Conservation (phyloP, 2,329 filamentous ascomycete species). For the Ceratocystis cacaofunesta region DNA sequence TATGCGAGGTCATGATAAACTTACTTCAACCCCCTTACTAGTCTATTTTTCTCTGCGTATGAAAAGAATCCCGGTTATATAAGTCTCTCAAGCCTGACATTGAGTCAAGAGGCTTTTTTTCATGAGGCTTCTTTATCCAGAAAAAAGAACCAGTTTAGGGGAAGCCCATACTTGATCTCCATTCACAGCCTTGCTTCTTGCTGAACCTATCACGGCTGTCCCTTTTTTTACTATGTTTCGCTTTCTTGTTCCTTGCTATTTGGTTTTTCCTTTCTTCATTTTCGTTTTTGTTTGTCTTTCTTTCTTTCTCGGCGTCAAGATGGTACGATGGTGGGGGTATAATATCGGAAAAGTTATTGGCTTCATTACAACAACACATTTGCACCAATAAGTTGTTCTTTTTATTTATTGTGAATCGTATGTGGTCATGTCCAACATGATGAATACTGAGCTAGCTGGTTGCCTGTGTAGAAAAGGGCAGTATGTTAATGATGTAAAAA, state of each 20-base stretch:
- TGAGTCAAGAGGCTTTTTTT: background rate
- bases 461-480: background rate
- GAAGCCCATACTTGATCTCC: background rate
- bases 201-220: background rate
- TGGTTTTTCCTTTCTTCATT: slow-evolving; percentile 10
- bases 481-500: background rate
- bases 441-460: background rate
- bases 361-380: background rate
- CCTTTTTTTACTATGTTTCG: background rate
- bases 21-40: background rate
- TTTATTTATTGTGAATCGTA: background rate
- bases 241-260: background rate
- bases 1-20: background rate
- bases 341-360: slow-evolving; percentile 7
- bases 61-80: background rate
- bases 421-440: background rate
- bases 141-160: background rate
- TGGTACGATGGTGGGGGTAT: slow-evolving; percentile 4
- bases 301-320: slow-evolving; percentile 4
- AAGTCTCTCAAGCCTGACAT: background rate
- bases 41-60: background rate
- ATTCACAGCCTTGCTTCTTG: background rate
- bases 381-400: background rate
- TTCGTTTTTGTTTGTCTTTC: background rate
- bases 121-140: background rate